Evolutionary conservation across 805 yeast genomes (phyloP).

Genomic region (Saccharomycopsis microspora): DNA sequence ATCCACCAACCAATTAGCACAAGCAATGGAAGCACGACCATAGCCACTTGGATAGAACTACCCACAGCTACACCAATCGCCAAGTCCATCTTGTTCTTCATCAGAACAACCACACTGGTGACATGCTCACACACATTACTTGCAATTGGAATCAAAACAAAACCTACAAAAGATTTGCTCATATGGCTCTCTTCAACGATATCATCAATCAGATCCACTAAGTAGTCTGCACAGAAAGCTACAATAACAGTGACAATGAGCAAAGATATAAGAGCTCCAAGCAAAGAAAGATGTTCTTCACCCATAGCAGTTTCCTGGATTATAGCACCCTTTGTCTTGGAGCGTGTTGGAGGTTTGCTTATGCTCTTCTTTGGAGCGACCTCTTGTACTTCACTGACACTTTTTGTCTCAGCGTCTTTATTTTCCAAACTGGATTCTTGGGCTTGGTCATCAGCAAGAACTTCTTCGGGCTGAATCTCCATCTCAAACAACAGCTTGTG

Average conservation of each 20-base stretch:
- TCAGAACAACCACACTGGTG: constrained; percentile 89
- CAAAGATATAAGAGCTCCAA: constrained; percentile 34
- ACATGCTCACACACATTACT: constrained; percentile 99
- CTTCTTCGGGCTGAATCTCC: constrained; percentile 22
- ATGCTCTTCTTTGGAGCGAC: background rate
- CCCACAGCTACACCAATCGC: constrained; percentile 97
- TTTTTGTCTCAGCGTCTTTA: constrained; percentile 16
- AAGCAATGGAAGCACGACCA: constrained; percentile 91
- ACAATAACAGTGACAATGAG: constrained; percentile 63
- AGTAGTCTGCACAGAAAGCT: constrained; percentile 83
- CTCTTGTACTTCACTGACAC: constrained; percentile 1
- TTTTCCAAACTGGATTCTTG: constrained; percentile 10
- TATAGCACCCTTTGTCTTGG: constrained; percentile 9
- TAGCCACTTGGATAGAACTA: constrained; percentile 86
- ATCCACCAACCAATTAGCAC: constrained; percentile 86
- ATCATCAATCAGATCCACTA: constrained; percentile 87
- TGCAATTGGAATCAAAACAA: constrained; percentile 88
- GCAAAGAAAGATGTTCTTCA: constrained; percentile 31
- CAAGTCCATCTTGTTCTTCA: constrained; percentile 93
- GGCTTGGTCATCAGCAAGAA: constrained; percentile 18
- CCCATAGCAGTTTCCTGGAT: constrained; percentile 19
- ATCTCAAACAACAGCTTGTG: constrained; percentile 69
- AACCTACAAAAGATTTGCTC: constrained; percentile 90
- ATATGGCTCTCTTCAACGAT: constrained; percentile 76
- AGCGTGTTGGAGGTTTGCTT: background rate